Evolutionary conservation across 2,329 filamentous ascomycete species (phyloP).

Genomic region (Colletotrichum graminicola): DNA sequence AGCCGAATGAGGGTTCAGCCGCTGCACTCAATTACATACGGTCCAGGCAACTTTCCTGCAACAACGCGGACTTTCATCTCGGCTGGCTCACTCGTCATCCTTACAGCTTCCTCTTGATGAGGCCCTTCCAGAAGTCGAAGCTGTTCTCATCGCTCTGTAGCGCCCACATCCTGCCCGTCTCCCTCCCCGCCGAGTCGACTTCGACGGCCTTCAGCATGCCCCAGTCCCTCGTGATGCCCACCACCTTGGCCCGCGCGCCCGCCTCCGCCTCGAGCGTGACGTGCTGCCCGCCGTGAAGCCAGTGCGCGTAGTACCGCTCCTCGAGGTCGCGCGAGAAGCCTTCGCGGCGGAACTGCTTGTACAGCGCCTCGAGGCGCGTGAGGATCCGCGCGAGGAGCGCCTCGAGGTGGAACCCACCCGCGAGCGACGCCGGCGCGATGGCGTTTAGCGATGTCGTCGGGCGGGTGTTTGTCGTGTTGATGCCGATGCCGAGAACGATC

Average conservation of each 20-base stretch:
- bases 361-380: constrained; percentile 81
- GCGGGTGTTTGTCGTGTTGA: constrained; percentile 86
- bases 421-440: constrained; percentile 67
- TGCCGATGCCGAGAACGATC: constrained; percentile 85
- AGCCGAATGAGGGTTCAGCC: no score
- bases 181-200: constrained; percentile 77
- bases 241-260: constrained; percentile 79
- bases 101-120: constrained; percentile 83
- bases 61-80: background rate
- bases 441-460: constrained; percentile 90
- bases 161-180: constrained; percentile 82
- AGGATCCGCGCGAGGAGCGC: constrained; percentile 85
- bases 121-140: constrained; percentile 95
- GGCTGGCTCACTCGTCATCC: no score
- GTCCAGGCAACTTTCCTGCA: no score
- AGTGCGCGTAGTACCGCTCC: constrained; percentile 81
- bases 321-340: constrained; percentile 84
- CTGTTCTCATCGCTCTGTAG: constrained; percentile 98
- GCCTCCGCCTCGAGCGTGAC: constrained; percentile 84
- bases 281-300: constrained; percentile 84
- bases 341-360: constrained; percentile 77
- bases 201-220: constrained; percentile 89
- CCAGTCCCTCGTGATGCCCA: constrained; percentile 93
- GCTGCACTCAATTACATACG: no score
- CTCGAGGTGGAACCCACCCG: constrained; percentile 74